Conservation (phyloP, 768 basidiomycete genomes). For the Lactifluus hygrophoroides region DNA sequence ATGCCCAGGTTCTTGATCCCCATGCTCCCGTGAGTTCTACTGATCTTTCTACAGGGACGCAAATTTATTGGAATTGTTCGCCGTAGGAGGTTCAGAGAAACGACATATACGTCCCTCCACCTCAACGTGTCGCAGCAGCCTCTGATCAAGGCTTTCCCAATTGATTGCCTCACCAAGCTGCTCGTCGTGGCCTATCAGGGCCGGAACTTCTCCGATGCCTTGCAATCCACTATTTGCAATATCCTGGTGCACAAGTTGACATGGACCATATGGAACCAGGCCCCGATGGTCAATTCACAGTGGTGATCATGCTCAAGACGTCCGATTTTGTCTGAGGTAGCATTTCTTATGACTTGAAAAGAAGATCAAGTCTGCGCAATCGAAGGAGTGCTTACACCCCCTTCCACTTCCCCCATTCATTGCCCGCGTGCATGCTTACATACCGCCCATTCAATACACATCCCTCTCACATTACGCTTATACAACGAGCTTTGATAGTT, state of each 20-base stretch:
- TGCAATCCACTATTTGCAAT: background rate
- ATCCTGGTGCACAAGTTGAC: background rate
- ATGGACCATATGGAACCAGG: background rate
- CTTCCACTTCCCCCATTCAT: too few species aligned
- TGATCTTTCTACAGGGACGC: background rate
- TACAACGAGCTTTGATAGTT: too few species aligned
- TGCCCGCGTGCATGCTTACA: too few species aligned
- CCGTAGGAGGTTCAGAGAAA: background rate
- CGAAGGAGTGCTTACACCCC: too few species aligned
- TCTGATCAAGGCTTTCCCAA: background rate
- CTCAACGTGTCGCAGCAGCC: background rate
- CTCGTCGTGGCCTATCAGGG: background rate
- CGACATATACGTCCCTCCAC: background rate
- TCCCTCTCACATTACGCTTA: too few species aligned
- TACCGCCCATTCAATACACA: too few species aligned
- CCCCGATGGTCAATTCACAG: background rate
- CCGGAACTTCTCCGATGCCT: background rate
- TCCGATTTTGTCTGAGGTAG: background rate
- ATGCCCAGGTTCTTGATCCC: background rate
- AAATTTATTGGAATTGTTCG: background rate
- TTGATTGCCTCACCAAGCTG: background rate
- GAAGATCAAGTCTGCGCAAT: too few species aligned
- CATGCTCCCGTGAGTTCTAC: background rate
- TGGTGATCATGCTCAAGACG: background rate
- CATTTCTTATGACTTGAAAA: too few species aligned